Conservation (phyloP, 805 yeast genomes). For the Kregervanrija delftensis region DNA sequence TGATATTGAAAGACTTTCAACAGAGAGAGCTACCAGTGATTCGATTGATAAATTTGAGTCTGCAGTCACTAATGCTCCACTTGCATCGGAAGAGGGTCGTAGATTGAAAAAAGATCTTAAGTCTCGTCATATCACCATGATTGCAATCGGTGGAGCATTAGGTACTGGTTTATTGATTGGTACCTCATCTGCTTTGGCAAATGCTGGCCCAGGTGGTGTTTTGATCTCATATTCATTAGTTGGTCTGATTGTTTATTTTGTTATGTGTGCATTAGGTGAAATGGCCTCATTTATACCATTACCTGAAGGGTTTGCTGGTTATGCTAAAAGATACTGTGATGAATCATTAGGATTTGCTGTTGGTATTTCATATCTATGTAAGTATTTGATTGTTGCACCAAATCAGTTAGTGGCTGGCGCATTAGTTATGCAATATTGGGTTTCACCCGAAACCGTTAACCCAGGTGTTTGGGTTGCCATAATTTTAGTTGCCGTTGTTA, state of each 20-base stretch:
- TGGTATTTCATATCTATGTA: constrained; percentile 46
- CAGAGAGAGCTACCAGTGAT: no score
- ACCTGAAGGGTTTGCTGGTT: constrained; percentile 51
- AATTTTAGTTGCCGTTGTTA: constrained; percentile 34
- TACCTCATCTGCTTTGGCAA: constrained; percentile 61
- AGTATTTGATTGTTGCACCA: constrained; percentile 47
- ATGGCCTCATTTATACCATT: constrained; percentile 49
- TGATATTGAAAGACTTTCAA: no score
- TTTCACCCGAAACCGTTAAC: constrained; percentile 36
- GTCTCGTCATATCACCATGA: constrained; percentile 49
- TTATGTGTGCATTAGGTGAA: constrained; percentile 52
- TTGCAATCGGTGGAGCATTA: constrained; percentile 76
- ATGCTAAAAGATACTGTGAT: constrained; percentile 45
- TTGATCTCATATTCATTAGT: constrained; percentile 60
- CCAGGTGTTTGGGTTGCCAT: constrained; percentile 50
- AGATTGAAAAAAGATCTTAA: constrained; percentile 38
- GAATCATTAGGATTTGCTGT: constrained; percentile 51
- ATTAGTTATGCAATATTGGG: constrained; percentile 49
- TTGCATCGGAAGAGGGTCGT: constrained; percentile 35
- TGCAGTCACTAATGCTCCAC: constrained; percentile 18
- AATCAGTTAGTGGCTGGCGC: constrained; percentile 54
- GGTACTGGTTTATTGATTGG: constrained; percentile 80
- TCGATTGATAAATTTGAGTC: no score
- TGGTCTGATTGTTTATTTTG: constrained; percentile 65
- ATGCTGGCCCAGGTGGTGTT: constrained; percentile 64